phyloP scores from a whole-genome alignment of 495 filamentous ascomycete genomes.

The Trichoderma reesei region DNA sequence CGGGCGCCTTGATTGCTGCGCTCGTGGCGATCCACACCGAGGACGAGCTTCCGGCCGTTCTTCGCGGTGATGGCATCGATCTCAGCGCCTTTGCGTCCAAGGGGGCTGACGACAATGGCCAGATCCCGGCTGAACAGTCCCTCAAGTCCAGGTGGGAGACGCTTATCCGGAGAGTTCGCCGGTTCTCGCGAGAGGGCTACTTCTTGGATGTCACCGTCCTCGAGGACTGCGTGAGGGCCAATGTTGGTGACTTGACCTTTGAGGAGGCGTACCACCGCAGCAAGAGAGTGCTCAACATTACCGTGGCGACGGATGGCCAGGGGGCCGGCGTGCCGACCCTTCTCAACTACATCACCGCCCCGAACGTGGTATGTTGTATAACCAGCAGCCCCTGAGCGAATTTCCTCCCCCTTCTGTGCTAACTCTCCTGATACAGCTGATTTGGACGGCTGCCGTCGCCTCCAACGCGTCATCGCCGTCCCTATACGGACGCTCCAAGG shows the following conservation, averaged over 20 bases:
- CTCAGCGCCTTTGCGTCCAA: constrained; percentile 62
- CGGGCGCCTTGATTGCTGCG: constrained; percentile 83
- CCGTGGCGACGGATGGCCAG: constrained; percentile 62
- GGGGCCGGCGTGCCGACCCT: constrained; percentile 67
- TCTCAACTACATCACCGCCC: constrained; percentile 88
- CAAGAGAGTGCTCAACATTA: constrained; percentile 86
- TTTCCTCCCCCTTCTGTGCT: neutral
- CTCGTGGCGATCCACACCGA: constrained; percentile 84
- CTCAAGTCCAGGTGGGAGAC: constrained; percentile 44
- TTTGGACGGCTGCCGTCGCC: constrained; percentile 89
- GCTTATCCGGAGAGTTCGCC: constrained; percentile 46
- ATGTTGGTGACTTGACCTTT: constrained; percentile 85
- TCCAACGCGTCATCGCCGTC: constrained; percentile 71
- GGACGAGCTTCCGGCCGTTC: constrained; percentile 66
- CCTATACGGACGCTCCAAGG: constrained; percentile 48
- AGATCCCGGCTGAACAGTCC: constrained; percentile 17
- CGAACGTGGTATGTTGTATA: constrained; percentile 74
- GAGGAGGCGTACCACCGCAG: constrained; percentile 85
- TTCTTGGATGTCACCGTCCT: constrained; percentile 75
- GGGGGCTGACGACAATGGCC: constrained; percentile 13
- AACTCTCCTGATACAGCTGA: constrained; percentile 41
- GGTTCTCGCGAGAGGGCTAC: constrained; percentile 66
- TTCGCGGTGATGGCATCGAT: constrained; percentile 73
- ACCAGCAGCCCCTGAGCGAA: neutral
- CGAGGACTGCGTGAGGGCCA: constrained; percentile 75